Conservation (phyloP, 129 eudicot species). For the Arctium lappa region DNA sequence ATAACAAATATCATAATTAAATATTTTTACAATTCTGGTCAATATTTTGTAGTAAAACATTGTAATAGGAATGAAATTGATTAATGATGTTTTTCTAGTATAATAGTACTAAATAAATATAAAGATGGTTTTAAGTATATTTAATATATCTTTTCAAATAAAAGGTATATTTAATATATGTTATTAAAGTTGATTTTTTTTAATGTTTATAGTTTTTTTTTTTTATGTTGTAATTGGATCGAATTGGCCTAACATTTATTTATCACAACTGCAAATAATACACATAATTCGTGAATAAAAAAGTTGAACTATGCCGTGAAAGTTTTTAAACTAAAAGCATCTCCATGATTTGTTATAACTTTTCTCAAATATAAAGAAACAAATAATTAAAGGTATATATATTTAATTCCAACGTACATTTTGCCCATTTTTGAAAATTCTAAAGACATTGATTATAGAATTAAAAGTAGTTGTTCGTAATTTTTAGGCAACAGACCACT, state of each 20-base stretch:
- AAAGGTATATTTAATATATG: no score
- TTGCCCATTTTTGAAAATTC: no score
- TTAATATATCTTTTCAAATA: no score
- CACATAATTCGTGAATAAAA: neutral
- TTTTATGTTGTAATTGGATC: neutral
- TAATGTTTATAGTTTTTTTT: no score
- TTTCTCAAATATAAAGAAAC: neutral
- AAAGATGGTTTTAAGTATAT: no score
- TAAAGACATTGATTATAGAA: neutral
- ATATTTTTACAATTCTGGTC: neutral
- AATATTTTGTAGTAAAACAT: neutral
- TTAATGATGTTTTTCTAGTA: neutral
- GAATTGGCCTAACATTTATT: neutral
- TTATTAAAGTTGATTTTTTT: no score
- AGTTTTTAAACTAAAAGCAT: neutral
- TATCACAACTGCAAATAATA: neutral
- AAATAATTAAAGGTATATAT: no score
- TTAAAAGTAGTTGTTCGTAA: neutral
- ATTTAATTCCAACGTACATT: no score
- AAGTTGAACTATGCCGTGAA: neutral
- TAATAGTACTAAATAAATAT: neutral
- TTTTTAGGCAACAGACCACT: neutral
- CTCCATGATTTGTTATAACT: neutral
- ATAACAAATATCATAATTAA: neutral
- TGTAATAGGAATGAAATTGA: neutral